Evolutionary conservation across 192 early-diverging fungal genomes (phyloP).

Genomic region (Rhizophagus prolifer): DNA sequence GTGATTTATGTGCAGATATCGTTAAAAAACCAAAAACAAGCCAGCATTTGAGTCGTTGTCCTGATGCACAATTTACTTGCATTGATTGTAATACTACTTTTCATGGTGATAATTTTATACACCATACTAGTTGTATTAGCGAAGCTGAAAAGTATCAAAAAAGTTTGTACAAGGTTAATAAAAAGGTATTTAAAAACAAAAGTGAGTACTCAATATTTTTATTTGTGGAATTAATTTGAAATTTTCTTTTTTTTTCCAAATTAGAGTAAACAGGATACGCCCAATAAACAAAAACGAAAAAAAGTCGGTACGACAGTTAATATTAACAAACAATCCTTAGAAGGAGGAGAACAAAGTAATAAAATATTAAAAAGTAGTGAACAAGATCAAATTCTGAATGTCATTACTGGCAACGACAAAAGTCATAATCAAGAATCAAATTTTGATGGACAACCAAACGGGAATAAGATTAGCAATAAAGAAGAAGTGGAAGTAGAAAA

Average conservation of each 20-base stretch:
- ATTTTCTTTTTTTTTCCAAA: background rate
- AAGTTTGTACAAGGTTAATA: constrained; percentile 76
- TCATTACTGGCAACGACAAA: background rate
- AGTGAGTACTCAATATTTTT: no score
- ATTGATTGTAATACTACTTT: constrained; percentile 91
- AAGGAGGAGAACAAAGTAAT: background rate
- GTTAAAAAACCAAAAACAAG: constrained; percentile 96
- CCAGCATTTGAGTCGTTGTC: constrained; percentile 79
- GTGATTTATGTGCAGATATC: constrained; percentile 5
- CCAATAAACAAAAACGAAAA: background rate
- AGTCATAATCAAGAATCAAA: background rate
- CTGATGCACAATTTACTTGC: constrained; percentile 81
- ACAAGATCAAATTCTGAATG: background rate
- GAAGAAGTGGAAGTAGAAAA: no score
- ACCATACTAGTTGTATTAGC: constrained; percentile 87
- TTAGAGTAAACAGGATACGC: background rate
- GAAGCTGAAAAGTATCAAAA: constrained; percentile 96
- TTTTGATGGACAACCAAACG: background rate
- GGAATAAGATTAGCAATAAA: no score
- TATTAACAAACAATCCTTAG: background rate
- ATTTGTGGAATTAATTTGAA: background rate
- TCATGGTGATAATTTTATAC: constrained; percentile 68
- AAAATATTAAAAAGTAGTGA: background rate
- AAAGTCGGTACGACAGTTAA: background rate
- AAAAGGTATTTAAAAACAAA: constrained; percentile 31